Base-by-base conservation (phyloP, 345 rosid species). In the Moricandia moricandioides region DNA sequence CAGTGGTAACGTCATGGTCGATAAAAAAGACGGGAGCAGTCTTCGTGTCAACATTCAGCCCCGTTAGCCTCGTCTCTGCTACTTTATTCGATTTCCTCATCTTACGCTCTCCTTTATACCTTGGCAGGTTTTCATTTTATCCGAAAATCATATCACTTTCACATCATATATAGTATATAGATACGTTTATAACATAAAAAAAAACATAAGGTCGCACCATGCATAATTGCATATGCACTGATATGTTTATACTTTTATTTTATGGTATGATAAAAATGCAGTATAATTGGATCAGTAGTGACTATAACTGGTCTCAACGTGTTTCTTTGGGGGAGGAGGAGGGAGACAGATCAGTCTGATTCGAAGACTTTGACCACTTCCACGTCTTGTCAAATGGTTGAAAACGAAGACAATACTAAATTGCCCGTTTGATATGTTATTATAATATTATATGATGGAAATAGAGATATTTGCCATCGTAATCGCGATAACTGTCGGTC, bases 1-100 rank as follows among this genome's bases (percentile, higher is more conserved):
- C 76, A 43, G 84, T 82, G 61, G 80, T 79, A 11, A 69, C 82
- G 73, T 65, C 85, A 30, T 84, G 87, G 87, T 80, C 84, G 14
- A 78, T 84, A 8, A 75, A 82, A 68, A 72, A 54, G 70, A 82
- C 80, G 18, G 85, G 85, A 45, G 85, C 87, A 7, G 79, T 84
- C 0, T 82, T 82, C 75, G 84, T 84, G 12, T 73, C 85, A 51
- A 80, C 85, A 51, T 84, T 84, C 70, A 80, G 67, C 40, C 85
- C 87, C 12, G 72, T 84, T 1, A 71, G 69, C 51, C 67, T 79
- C 4, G 77, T 79, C 21, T 74, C 78, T 6, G 82, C 79, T 11
- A 79, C 79, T 1, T 67, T 79, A 63, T 73, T 74, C 30, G 82
- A 79, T 52, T 79, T 79, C 68, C 21, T 74, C 63, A 59, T 79